A percentile compares a stretch with the other conserved stretches of the same genome.
These are phyloP conservation scores for Solanum chaucha DNA, from an alignment of 257 asterid species.

Conservation along the genomic window DNA sequence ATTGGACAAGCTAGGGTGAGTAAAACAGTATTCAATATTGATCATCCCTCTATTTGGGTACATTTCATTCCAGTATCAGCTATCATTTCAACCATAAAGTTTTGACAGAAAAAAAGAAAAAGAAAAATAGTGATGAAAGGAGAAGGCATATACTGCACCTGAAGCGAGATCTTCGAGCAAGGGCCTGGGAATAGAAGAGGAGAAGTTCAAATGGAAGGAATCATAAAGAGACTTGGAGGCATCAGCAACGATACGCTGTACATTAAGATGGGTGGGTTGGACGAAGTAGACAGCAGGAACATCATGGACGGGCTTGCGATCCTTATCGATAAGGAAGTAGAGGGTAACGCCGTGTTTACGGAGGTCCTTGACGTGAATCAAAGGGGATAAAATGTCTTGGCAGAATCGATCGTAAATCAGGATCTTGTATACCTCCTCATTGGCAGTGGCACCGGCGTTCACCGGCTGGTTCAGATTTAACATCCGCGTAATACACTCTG, in stretches of 20 bases:
- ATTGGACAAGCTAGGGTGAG: neutral
- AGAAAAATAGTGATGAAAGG: neutral
- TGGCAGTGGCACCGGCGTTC: slow-evolving; percentile 55
- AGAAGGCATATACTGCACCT: slow-evolving; percentile 25
- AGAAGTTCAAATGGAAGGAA: slow-evolving; percentile 89
- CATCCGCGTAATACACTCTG: slow-evolving; percentile 92
- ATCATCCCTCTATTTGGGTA: neutral
- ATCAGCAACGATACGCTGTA: slow-evolving; percentile 64
- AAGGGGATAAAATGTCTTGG: slow-evolving; percentile 83
- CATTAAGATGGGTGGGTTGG: slow-evolving; percentile 62
- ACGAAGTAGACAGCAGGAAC: slow-evolving; percentile 95
- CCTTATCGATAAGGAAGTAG: slow-evolving; percentile 90
- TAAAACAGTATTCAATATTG: neutral
- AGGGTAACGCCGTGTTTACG: slow-evolving; percentile 97
- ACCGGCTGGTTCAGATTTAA: slow-evolving; percentile 92
- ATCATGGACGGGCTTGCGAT: slow-evolving; percentile 88
- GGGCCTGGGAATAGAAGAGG: slow-evolving; percentile 81
- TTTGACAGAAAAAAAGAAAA: neutral
- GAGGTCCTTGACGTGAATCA: slow-evolving; percentile 94
- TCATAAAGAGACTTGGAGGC: slow-evolving; percentile 69
- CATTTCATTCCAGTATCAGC: neutral
- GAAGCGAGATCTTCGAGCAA: slow-evolving; percentile 91
- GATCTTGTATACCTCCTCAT: no score
- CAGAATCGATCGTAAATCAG: slow-evolving; percentile 91
- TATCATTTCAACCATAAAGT: neutral